Evolutionary conservation across 2,329 filamentous ascomycete genomes (phyloP), one percentile per base, ranked within the genome.

Genomic region (Geosmithia putterillii): DNA sequence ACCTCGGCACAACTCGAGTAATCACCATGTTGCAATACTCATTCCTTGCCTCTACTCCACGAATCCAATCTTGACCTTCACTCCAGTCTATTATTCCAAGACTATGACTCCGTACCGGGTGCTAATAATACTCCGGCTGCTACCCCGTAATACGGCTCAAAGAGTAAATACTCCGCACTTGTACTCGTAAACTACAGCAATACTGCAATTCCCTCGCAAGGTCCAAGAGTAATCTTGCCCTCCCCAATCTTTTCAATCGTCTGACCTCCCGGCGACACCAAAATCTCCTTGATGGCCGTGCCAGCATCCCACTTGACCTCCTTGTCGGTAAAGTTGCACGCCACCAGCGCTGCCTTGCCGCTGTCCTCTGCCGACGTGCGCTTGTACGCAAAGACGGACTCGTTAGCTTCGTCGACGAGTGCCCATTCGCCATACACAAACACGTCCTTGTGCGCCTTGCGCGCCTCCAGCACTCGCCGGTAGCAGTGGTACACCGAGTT

Each of bases 341-440:
- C 57, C 2, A 67, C 46, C 17, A 67, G 52, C 7, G 60, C 64
- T 7, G 50, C 49, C 14, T 54, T 52, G 0, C 60, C 60, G 18
- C 51, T 54, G n/a, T n/a, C n/a, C n/a, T 32, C 28, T 10, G 49
- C 45, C 3, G 59, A 57, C 41, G 45, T 54, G n/a, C 64, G 52
- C 45, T 52, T 54, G 43, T 65, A 67, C 23, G 63, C 63, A 46
- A 66, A 59, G 25, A 67, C 46, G 45, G 54, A 51, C 9, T 63
- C 54, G 45, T 65, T 54, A 2, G 47, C 43, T 44, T 63, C 57
- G 45, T 66, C 62, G 12, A 62, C 54, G 23, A 65, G 55, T n/a
- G 52, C 53, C 44, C 65, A 69, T 43, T 74, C 64, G 1, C 82
- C 82, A 51, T 85, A 84, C 3, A 85, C 73, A 45, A 86, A 77